A percentile compares a stretch with the other conserved stretches of the same genome.
These are phyloP conservation scores for Apiotrichum laibachii DNA, from an alignment of 1,284 basidiomycete genomes.

Conservation along the genomic window DNA sequence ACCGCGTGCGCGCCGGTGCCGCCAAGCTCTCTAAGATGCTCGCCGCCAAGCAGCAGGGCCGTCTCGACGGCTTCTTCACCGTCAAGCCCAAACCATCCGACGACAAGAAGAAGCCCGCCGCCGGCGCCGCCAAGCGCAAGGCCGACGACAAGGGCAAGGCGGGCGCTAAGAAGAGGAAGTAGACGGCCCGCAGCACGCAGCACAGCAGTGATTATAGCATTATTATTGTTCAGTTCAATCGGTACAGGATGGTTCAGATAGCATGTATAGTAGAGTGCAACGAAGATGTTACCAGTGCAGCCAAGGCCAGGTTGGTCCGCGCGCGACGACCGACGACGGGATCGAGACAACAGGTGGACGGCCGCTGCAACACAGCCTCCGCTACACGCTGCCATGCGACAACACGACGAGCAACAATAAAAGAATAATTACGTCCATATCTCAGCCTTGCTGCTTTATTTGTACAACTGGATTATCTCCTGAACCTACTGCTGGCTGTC, in stretches of 20 bases:
- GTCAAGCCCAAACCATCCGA: slow-evolving; percentile 58
- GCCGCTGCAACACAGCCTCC: no score
- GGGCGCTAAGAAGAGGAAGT: slow-evolving; percentile 42
- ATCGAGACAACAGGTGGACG: no score
- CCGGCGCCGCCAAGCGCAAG: slow-evolving; percentile 60
- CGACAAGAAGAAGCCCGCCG: slow-evolving; percentile 29
- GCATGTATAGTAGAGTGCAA: neutral
- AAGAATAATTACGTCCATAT: no score
- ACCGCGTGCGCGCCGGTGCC: slow-evolving; percentile 90
- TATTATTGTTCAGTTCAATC: neutral
- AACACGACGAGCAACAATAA: no score
- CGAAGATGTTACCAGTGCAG: neutral
- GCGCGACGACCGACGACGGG: no score
- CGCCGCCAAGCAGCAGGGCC: slow-evolving; percentile 89
- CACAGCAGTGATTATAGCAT: neutral
- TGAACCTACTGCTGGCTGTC: no score
- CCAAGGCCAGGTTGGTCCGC: neutral
- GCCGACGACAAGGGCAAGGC: slow-evolving; percentile 36
- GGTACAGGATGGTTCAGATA: neutral
- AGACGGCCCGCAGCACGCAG: neutral
- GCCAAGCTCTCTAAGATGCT: slow-evolving; percentile 87
- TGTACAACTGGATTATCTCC: no score
- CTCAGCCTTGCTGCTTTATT: no score
- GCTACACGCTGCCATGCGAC: no score
- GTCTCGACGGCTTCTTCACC: slow-evolving; percentile 92